Evolutionary conservation across 441 rosid genomes (phyloP).

Genomic region (Gossypium lobatum): DNA sequence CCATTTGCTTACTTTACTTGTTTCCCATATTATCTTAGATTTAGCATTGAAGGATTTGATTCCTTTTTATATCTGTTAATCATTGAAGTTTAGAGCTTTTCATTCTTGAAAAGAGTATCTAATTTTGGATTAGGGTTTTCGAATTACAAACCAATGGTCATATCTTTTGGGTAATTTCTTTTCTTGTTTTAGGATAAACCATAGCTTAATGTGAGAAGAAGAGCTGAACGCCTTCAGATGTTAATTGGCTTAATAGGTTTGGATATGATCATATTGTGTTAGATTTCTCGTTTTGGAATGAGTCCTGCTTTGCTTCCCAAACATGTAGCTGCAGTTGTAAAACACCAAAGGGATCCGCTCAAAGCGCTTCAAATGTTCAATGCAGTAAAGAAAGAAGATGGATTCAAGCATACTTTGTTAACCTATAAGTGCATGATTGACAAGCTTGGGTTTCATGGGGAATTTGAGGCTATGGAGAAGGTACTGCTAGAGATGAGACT

Average conservation of each 20-base stretch:
- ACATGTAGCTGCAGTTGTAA: conserved; percentile 75
- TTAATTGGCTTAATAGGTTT: conserved; percentile 9
- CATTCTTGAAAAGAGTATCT: neutral
- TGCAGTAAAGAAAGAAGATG: conserved; percentile 54
- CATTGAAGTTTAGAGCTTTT: neutral
- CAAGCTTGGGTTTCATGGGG: conserved; percentile 70
- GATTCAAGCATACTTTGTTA: conserved; percentile 65
- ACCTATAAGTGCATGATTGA: conserved; percentile 72
- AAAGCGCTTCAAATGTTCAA: conserved; percentile 77
- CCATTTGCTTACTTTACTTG: conserved; percentile 2
- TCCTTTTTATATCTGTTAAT: neutral
- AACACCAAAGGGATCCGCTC: conserved; percentile 60
- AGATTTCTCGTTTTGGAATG: conserved; percentile 37
- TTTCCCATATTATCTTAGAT: neutral
- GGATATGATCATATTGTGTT: neutral
- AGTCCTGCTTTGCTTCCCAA: conserved; percentile 56
- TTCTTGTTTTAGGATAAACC: conserved; percentile 15
- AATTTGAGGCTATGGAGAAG: conserved; percentile 74
- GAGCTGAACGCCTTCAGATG: neutral
- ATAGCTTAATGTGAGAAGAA: conserved; percentile 12
- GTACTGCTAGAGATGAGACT: conserved; percentile 46
- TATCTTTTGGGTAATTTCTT: neutral
- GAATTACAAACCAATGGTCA: conserved; percentile 2
- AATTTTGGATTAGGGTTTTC: neutral
- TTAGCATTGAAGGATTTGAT: neutral